Percentiles rank a stretch among this genome's conserved stretches.
These are phyloP conservation scores for Penicillium dipodomyicola DNA, from an alignment of 495 filamentous ascomycete genomes.

Conservation along the genomic window DNA sequence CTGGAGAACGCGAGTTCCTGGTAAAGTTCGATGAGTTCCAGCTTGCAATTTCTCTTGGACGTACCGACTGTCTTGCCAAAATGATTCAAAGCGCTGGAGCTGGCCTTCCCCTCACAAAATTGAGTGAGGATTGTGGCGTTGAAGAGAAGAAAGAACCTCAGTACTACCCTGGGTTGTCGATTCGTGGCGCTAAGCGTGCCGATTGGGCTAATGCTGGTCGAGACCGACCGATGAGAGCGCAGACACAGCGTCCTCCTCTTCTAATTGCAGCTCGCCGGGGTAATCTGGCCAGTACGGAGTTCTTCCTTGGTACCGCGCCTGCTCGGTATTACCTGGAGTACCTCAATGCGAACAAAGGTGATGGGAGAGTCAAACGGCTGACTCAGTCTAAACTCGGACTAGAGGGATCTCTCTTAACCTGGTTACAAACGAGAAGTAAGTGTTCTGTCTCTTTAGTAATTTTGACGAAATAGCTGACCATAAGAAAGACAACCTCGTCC, in stretches of 20 bases:
- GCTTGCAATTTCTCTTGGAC: conserved; percentile 45
- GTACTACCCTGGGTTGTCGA: conserved; percentile 69
- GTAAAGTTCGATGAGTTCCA: conserved; percentile 26
- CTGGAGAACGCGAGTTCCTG: conserved; percentile 23
- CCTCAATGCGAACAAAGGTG: conserved; percentile 50
- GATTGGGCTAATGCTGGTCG: conserved; percentile 60
- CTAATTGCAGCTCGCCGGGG: conserved; percentile 56
- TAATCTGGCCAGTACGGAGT: conserved; percentile 61
- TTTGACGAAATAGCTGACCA: background rate
- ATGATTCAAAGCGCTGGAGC: conserved; percentile 56
- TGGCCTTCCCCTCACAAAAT: conserved; percentile 61
- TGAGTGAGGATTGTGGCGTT: conserved; percentile 58
- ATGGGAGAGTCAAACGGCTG: conserved; percentile 48
- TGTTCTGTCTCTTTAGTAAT: background rate
- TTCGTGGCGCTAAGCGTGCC: conserved; percentile 67
- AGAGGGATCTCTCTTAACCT: conserved; percentile 56
- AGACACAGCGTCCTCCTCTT: conserved; percentile 48
- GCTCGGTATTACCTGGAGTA: conserved; percentile 62
- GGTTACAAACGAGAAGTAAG: conserved; percentile 55
- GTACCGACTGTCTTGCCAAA: conserved; percentile 43
- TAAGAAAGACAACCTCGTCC: conserved; percentile 53
- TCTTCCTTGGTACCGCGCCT: conserved; percentile 66
- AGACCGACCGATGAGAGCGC: conserved; percentile 17
- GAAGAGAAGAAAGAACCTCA: conserved; percentile 55
- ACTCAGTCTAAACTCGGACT: conserved; percentile 52